These are phyloP conservation scores for Schoenoplectus triqueter DNA, from an alignment of 202 grass and related monocot genomes.

Conservation along the genomic window DNA sequence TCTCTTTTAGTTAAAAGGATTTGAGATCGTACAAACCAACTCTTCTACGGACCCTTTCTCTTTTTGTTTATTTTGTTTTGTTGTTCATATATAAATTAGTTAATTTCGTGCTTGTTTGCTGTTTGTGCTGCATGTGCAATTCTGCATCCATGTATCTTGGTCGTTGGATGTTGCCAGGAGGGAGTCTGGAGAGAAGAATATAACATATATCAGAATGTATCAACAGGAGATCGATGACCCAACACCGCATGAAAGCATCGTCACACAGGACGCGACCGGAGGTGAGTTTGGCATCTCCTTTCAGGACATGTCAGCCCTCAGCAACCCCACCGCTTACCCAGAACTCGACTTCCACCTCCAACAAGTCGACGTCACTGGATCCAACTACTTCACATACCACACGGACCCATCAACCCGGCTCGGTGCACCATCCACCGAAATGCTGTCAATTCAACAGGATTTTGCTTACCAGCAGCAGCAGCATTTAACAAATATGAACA, in stretches of 20 bases:
- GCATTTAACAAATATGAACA: background rate
- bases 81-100: background rate
- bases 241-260: constrained; percentile 54
- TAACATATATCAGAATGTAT: constrained; percentile 49
- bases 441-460: background rate
- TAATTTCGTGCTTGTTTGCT: background rate
- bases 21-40: background rate
- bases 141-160: background rate
- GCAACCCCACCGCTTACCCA: background rate
- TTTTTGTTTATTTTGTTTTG: background rate
- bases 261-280: constrained; percentile 31
- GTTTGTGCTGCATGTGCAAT: background rate
- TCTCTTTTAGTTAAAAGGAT: background rate
- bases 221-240: constrained; percentile 56
- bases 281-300: constrained; percentile 21
- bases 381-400: constrained; percentile 37
- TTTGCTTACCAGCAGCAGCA: background rate
- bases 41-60: background rate
- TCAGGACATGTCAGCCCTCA: constrained; percentile 41
- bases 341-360: constrained; percentile 35
- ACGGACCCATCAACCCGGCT: background rate
- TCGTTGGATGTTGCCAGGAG: background rate
- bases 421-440: background rate
- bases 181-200: background rate
- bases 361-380: constrained; percentile 11